Percentiles rank a stretch among this genome's conserved stretches.
Evolutionary conservation across 2,329 filamentous ascomycete genomes (phyloP).

Genomic region (Verruconis gallopava): DNA sequence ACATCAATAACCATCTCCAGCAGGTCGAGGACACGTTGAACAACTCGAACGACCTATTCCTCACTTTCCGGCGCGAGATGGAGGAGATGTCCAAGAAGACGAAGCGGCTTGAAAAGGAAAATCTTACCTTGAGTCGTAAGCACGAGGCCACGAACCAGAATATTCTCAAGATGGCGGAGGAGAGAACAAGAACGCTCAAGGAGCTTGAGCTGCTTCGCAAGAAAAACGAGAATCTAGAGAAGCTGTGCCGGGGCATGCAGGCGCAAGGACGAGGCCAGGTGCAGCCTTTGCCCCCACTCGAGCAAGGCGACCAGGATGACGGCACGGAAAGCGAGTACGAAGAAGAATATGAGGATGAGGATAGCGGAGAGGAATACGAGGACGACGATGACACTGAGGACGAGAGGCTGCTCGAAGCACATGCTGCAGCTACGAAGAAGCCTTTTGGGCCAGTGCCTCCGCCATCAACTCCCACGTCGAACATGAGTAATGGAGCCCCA

Average conservation of each 20-base stretch:
- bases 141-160: slow-evolving; percentile 89
- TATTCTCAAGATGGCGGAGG: slow-evolving; percentile 94
- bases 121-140: slow-evolving; percentile 78
- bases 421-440: slow-evolving; percentile 4
- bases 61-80: slow-evolving; percentile 98
- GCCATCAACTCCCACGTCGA: slow-evolving; percentile 5
- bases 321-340: slow-evolving; percentile 38
- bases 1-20: slow-evolving; percentile 2
- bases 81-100: slow-evolving; percentile 99
- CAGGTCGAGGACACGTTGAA: slow-evolving; percentile 98
- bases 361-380: slow-evolving; percentile 6
- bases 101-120: slow-evolving; percentile 92
- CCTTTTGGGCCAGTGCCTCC: slow-evolving; percentile 10
- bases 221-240: slow-evolving; percentile 83
- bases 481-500: not conserved
- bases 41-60: slow-evolving; percentile 93
- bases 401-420: slow-evolving; percentile 5
- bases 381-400: slow-evolving; percentile 12
- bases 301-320: slow-evolving; percentile 28
- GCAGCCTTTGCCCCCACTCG: slow-evolving; percentile 7
- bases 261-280: slow-evolving; percentile 74
- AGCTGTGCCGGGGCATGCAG: slow-evolving; percentile 93
- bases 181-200: slow-evolving; percentile 63
- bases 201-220: slow-evolving; percentile 68
- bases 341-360: slow-evolving; percentile 27